Base-by-base conservation (phyloP, 257 asterid species). In the Scutellaria minor region DNA sequence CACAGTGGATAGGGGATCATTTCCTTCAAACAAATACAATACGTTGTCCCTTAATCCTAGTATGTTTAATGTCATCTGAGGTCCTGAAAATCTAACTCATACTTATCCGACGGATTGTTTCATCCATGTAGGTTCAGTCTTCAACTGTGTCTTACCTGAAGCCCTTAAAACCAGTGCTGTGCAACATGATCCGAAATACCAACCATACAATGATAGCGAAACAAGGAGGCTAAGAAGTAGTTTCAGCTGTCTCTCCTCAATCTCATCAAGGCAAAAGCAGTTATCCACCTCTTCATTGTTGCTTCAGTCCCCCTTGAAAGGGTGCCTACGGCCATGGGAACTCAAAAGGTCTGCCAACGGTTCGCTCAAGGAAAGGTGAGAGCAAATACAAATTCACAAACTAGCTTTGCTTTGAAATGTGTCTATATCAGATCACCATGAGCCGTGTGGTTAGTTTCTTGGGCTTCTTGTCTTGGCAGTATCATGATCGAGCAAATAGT, bases 261-360 rank as follows among this genome's bases (percentile, higher is more conserved):
- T 93, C 74, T 89, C 98, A 14, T 83, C 87, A 1, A 86, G 96
- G 84, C 98, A 93, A 74, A 88, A 88, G 74, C 92, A 89, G 74
- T 69, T 90, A 47, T 91, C 94, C 0, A 79, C 90, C 6, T 89
- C 96, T 63, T 90, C 98, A 3, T 45, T 89, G 74, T 76, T 88
- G 73, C 80, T 93, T 18, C 93, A 86, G 61, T 87, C 96, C 22
- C 97, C 98, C 10, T 77, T 90, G 71, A 86, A 89, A 79, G 91
- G 96, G 12, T 88, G 95, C 80, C 80, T 87, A 41, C 87, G 86
- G 2, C 88, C 85, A 6, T 85, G 89, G 96, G 96, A 86, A 64
- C 73, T 82, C 6, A 87, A 82, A 74, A 75, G 88, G 74, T 84
- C 92, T 6, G 72, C 79, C 10, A 91, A 79, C 52, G 81, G 86